Base-by-base conservation (phyloP, 192 early-diverging fungal species). In the Spinellus fusiger region DNA sequence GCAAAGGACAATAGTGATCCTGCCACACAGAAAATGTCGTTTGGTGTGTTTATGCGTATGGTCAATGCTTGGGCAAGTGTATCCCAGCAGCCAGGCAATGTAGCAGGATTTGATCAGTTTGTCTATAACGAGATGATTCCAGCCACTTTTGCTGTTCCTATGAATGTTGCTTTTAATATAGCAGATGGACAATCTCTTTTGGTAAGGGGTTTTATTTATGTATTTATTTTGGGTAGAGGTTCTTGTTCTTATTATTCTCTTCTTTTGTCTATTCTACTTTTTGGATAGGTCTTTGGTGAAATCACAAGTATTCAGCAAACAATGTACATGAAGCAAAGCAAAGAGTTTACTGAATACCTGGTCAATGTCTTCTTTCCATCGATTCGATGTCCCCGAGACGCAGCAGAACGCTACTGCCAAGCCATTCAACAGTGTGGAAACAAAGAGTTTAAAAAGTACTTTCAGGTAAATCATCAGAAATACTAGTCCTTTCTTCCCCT, bases 71-170 rank as follows among this genome's bases (percentile, higher is more conserved):
- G 87, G 87, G 85, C 83, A 28, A 53, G 64, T 3, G 57, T 54
- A 62, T 59, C 47, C 3, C 63, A 27, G 40, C 62, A 18, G 32
- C 35, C 1, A 49, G 48, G 33, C 46, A 49, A 20, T n/a, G 61
- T 84, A 0, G 76, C 77, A 28, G 89, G 85, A 8, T 91, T 89
- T 66, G 78, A 80, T 51, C 81, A 82, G 46, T 93, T 94, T 70
- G 81, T 91, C 40, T 89, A 86, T 59, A 82, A 85, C 49, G 78
- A 83, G 13, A 84, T 93, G 15, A 58, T 92, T 1, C 84, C 87
- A 5, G 71, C 82, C 47, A 82, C 86, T 46, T 97, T 97, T 65
- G 85, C 89, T 69, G 78, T 93, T 25, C 90, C 92, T 0, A 80
- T 92, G 75, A 84, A 83, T 27, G 26, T 77, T 10, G 74, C 67